Conservation (phyloP, 2,329 filamentous ascomycete genomes). For the Aspergillus sp. region DNA sequence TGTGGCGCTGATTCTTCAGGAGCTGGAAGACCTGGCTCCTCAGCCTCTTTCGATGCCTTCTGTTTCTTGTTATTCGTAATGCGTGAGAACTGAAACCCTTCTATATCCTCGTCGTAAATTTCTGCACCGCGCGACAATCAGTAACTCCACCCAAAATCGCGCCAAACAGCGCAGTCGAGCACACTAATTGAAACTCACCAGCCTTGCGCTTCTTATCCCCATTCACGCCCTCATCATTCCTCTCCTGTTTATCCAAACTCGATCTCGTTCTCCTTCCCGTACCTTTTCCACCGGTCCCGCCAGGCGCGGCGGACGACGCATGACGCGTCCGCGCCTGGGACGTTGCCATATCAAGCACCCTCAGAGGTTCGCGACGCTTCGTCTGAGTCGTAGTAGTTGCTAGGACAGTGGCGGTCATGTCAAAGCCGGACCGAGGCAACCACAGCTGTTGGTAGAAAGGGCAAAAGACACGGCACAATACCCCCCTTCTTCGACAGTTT, state of each 20-base stretch:
- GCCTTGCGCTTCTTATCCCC: constrained; percentile 45
- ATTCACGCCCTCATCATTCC: constrained; percentile 14
- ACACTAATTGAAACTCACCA: constrained; percentile 34
- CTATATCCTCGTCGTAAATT: constrained; percentile 69
- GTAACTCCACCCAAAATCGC: constrained; percentile 6
- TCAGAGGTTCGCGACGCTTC: constrained; percentile 39
- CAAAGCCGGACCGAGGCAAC: constrained; percentile 19
- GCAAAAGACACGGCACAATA: neutral
- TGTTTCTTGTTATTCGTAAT: constrained; percentile 65
- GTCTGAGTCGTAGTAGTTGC: constrained; percentile 33
- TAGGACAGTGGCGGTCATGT: constrained; percentile 42
- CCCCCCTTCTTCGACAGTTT: neutral
- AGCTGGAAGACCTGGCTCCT: constrained; percentile 38
- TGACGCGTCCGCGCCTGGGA: constrained; percentile 39
- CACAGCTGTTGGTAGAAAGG: neutral
- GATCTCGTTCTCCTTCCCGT: constrained; percentile 29
- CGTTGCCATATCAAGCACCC: constrained; percentile 38
- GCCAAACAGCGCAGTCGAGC: neutral
- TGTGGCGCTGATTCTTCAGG: constrained; percentile 36
- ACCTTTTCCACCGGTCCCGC: constrained; percentile 22
- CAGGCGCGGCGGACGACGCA: constrained; percentile 29
- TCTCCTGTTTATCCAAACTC: constrained; percentile 35
- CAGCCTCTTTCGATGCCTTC: constrained; percentile 44
- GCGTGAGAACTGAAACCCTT: constrained; percentile 73
- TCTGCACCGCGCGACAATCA: constrained; percentile 30